Conservation (phyloP, 371 early-diverging fungal genomes). For the Mucor circinelloides region DNA sequence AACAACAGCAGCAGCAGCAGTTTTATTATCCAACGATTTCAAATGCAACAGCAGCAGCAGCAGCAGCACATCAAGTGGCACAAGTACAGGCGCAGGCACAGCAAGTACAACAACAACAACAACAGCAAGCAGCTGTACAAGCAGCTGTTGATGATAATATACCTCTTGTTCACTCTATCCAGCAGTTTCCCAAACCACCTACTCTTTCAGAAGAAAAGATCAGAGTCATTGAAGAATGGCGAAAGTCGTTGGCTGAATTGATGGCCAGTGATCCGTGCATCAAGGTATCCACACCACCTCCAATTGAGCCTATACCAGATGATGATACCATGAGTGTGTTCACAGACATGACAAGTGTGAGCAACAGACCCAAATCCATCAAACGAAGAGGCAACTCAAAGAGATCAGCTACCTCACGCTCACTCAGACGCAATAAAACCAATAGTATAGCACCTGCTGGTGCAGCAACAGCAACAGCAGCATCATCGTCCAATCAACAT, state of each 20-base stretch:
- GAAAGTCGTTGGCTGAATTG: constrained; percentile 46
- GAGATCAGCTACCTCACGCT: constrained; percentile 7
- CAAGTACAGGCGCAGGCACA: constrained; percentile 6
- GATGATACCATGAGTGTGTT: constrained; percentile 41
- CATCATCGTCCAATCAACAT: constrained; percentile 2
- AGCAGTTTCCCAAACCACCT: neutral
- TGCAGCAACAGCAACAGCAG: constrained; percentile 2
- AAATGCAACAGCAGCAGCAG: constrained; percentile 7
- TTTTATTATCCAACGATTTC: neutral
- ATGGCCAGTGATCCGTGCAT: constrained; percentile 34
- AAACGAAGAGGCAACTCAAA: constrained; percentile 19
- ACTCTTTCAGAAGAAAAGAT: constrained; percentile 39
- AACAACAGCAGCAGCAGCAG: constrained; percentile 24
- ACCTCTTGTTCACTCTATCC: constrained; percentile 19
- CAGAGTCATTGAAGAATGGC: constrained; percentile 50
- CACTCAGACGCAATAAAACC: constrained; percentile 2
- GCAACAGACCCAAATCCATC: constrained; percentile 27
- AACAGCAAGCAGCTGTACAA: constrained; percentile 2
- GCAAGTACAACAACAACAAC: constrained; percentile 15
- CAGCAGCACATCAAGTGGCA: neutral
- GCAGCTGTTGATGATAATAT: constrained; percentile 14
- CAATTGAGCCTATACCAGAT: constrained; percentile 51
- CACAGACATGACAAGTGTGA: constrained; percentile 50
- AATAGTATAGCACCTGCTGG: constrained; percentile 20
- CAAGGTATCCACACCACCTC: constrained; percentile 32